Evolutionary conservation across 1,284 basidiomycete species (phyloP), one percentile per base, ranked within the genome.

Genomic region (Trametes sp.): DNA sequence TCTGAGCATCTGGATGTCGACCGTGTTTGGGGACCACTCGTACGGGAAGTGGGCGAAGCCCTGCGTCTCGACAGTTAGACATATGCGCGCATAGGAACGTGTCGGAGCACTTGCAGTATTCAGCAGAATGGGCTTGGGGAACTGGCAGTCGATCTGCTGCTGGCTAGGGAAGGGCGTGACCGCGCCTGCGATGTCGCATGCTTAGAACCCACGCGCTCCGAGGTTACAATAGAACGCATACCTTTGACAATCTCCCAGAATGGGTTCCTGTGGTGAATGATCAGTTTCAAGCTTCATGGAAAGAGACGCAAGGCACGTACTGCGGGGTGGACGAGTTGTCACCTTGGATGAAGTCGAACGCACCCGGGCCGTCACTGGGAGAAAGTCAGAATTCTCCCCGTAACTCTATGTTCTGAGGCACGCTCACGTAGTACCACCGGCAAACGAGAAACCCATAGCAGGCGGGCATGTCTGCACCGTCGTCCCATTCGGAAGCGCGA

Each of bases 161-260:
- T 79, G 74, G 24, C 80, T 80, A 0, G 90, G 88, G 1, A 74
- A 53, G 24, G 90, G 87, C 9, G 90, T 93, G 55, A 94, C 74
- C n/a, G 81, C 84, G 66, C 84, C 85, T 84, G 66, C 56, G 62
- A 67, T 36, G 54, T n/a, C 23, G 42, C n/a, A n/a, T n/a, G n/a
- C n/a, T n/a, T n/a, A n/a, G n/a, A n/a, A n/a, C n/a, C n/a, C n/a
- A n/a, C n/a, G 23, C 5, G 33, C 29, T 4, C 41, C 35, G 8
- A 19, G 3, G 16, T 19, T 23, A 31, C 14, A 10, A 8, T 16
- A 19, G 19, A 19, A n/a, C 38, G 4, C 42, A 2, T 63, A 84
- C 85, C 85, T 78, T 92, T 93, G 49, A 93, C 89, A 38, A 93
- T 70, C 70, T 93, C 84, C 91, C 93, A 94, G 75, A 94, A 91